Evolutionary conservation across 1,284 basidiomycete species (phyloP).

Genomic region (Uromyces viciae-fabae): DNA sequence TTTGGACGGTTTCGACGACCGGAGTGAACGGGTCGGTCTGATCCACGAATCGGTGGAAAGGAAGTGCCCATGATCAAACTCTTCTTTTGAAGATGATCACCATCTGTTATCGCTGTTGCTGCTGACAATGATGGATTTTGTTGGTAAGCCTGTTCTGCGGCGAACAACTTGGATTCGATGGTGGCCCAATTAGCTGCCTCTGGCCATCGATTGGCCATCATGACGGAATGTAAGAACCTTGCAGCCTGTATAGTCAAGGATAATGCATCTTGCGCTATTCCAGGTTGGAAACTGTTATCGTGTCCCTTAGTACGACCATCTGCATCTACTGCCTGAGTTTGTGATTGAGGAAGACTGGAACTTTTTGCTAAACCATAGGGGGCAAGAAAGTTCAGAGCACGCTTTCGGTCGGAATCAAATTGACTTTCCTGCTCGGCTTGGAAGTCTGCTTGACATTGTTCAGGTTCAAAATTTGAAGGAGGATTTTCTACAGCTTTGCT

Average conservation of each 20-base stretch:
- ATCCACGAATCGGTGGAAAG: constrained; percentile 11
- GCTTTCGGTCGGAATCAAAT: not conserved
- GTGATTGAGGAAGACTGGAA: not conserved
- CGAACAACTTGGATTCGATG: not conserved
- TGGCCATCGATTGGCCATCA: constrained; percentile 25
- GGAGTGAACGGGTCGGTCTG: not conserved
- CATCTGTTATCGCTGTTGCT: not conserved
- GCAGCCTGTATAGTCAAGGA: constrained; percentile 39
- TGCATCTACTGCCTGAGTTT: not conserved
- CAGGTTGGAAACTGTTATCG: not conserved
- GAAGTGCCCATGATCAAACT: not conserved
- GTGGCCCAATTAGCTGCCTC: constrained; percentile 12
- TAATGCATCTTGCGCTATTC: constrained; percentile 14
- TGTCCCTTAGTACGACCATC: not conserved
- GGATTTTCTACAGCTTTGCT: too few species aligned
- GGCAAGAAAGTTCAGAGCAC: constrained; percentile 1
- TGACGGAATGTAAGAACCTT: constrained; percentile 29
- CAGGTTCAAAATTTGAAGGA: not conserved
- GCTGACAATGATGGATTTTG: not conserved
- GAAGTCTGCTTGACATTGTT: not conserved
- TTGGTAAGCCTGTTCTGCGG: not conserved
- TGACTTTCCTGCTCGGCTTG: not conserved
- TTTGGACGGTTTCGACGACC: not conserved
- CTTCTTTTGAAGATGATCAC: not conserved
- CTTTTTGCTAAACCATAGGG: constrained; percentile 3